Base-by-base conservation (phyloP, 257 asterid genomes). In the Solanum chmielewskii region DNA sequence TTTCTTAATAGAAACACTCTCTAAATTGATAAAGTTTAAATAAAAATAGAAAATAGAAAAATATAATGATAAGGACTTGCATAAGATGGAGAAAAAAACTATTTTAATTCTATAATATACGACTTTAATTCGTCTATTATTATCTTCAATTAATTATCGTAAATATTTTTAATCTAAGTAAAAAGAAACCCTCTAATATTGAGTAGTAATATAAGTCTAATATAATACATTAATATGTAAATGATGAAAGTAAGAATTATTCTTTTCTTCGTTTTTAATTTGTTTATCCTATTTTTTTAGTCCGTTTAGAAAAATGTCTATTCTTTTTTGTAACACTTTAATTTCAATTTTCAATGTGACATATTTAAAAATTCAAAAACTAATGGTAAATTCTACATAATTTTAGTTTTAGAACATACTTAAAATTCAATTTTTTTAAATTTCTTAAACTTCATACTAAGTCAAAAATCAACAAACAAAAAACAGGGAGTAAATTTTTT, bases 261-360 rank as follows among this genome's bases (percentile, higher is more conserved):
- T 64, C 6, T 16, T 64, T 1, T 3, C 7, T 4, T n/a, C 1
- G 20, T 25, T 68, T 68, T 29, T 7, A 68, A 25, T 27, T 27
- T 68, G 2, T 27, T 68, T 68, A 11, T 68, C 11, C 1, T 25
- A 1, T 11, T 27, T 1, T 9, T 0, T 62, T 62, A 23, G 7
- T 10, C 0, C 1, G 5, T 1, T 11, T 11, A 4, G 11, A 62
- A 62, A 59, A 59, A 59, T 1, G 6, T 0, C 2, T 0, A 21
- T 23, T 23, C 0, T n/a, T 62, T 23, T 62, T 11, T 2, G 1
- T 4, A n/a, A 62, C 7, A 10, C 31, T 62, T n/a, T 62, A 62
- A n/a, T 62, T 62, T 0, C 8, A 62, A 59, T 21, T 21, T 21
- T 3, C 2, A 21, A 59, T 6, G 13, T 59, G 27, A 21, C 68